Base-by-base conservation (phyloP, 1,284 basidiomycete species). In the Trichosporon sp. region DNA sequence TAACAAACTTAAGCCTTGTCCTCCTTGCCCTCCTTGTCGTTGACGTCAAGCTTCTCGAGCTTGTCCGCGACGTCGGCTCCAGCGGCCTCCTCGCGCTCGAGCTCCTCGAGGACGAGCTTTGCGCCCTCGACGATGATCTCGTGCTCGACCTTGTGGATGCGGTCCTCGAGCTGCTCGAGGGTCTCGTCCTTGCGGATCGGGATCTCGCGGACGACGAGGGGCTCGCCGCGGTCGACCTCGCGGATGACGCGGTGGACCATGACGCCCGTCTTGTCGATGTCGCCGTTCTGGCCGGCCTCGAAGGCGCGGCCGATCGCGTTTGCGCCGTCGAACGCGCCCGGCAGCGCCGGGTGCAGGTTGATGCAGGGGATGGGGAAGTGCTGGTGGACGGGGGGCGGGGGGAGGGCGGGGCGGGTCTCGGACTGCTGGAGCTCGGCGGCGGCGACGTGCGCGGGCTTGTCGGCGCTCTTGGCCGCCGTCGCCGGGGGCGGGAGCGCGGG, bases 221-320 rank as follows among this genome's bases (percentile, higher is more conserved):
- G 95, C 77, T 92, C 89, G 1, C 96, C 97, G 6, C 90, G 88
- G 83, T 99, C 97, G 12, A 99, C 95, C 78, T 96, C 93, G 71
- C 90, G 90, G 34, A 98, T 90, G 15, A 98, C 96, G 38, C 90
- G 88, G 83, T 99, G 96, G 0, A 98, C 90, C 96, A 99, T 99
- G 3, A 89, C 90, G 0, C 96, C 96, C 0, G 92, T 91, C 67
- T 86, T 84, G 42, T 85, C 84, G 65, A 95, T 89, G 78, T 93
- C 90, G 3, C 92, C 93, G 69, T 86, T 87, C 77, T 92, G 87
- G 80, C 91, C 96, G 0, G 95, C 95, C 72, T 93, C 92, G 78
- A 89, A 95, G 1, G 95, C 93, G 25, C 96, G 86, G 69, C 91
- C 88, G 68, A 98, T 93, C 1, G 95, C 95, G 77, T 92, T 87